These are phyloP conservation scores for Oryza meyeriana DNA, from an alignment of 176 grass and related monocot species.

Conservation along the genomic window DNA sequence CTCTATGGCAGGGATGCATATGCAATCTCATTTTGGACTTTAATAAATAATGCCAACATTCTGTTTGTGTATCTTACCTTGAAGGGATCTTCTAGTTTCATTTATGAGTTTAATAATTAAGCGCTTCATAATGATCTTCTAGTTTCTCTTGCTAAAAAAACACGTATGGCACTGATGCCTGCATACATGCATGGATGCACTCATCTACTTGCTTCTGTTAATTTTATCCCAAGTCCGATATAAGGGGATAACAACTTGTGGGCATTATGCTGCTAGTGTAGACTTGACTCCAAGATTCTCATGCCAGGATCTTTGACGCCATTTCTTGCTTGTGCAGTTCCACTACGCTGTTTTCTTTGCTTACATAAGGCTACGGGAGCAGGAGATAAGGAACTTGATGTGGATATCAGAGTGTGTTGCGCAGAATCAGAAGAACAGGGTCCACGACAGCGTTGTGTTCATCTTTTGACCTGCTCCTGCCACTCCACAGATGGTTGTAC, in stretches of 20 bases:
- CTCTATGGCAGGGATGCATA: neutral
- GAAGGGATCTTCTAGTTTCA: neutral
- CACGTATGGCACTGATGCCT: neutral
- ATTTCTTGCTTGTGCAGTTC: slow-evolving; percentile 61
- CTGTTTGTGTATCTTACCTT: neutral
- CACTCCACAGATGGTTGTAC: slow-evolving; percentile 36
- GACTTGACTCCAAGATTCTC: neutral
- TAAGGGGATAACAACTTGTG: neutral
- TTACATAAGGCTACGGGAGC: slow-evolving; percentile 87
- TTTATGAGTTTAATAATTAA: neutral
- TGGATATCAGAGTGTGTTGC: slow-evolving; percentile 98
- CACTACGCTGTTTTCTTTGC: slow-evolving; percentile 95
- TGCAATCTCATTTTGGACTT: neutral
- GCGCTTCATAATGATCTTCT: neutral
- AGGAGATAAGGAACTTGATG: slow-evolving; percentile 98
- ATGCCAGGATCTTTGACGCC: slow-evolving; percentile 11
- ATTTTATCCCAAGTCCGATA: neutral
- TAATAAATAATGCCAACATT: neutral
- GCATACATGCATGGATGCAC: neutral
- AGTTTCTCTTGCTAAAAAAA: neutral
- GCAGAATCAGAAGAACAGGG: slow-evolving; percentile 89
- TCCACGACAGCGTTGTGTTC: slow-evolving; percentile 91
- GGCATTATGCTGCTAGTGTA: neutral
- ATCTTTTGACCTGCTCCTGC: slow-evolving; percentile 57
- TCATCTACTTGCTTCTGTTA: neutral